A percentile compares a stretch with the other conserved stretches of the same genome.
phyloP scores from a whole-genome alignment of 2,329 filamentous ascomycete genomes.

The Penicillium olsonii region DNA sequence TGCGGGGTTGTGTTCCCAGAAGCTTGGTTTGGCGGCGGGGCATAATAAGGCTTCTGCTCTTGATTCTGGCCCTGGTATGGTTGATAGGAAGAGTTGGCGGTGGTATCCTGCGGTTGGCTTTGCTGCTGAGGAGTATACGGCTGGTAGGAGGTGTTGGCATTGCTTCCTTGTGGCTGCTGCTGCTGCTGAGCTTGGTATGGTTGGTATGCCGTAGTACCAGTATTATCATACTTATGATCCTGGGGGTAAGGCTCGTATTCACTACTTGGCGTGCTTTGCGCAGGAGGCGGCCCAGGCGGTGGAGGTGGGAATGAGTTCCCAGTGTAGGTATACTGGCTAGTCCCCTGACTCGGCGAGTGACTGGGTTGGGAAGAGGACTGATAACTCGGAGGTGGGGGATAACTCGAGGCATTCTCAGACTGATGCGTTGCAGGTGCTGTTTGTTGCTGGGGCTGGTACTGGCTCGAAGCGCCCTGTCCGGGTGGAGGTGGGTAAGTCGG shows the following conservation, averaged over 20 bases:
- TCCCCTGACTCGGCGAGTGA: conserved; percentile 11
- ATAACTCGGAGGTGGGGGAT: conserved; percentile 8
- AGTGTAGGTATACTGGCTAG: conserved; percentile 29
- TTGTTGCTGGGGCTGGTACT: conserved; percentile 13
- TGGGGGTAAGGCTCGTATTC: conserved; percentile 1
- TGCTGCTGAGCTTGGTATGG: conserved; percentile 20
- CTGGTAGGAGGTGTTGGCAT: neutral
- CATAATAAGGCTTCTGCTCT: conserved; percentile 10
- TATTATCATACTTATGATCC: neutral
- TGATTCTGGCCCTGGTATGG: conserved; percentile 14
- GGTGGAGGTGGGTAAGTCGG: conserved; percentile 10
- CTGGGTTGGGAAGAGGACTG: conserved; percentile 8
- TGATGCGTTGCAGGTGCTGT: conserved; percentile 1
- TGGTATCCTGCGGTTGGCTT: neutral
- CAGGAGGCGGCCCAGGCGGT: conserved; percentile 37
- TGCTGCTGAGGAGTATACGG: neutral
- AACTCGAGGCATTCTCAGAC: conserved; percentile 2
- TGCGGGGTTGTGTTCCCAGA: conserved; percentile 1
- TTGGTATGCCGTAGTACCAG: neutral
- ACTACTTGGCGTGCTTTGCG: conserved; percentile 17
- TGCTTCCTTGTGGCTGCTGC: neutral
- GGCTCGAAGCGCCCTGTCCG: conserved; percentile 8
- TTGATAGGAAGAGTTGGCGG: neutral
- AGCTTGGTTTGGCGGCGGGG: conserved; percentile 5
- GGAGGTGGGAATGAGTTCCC: conserved; percentile 43